Evolutionary conservation across 2,329 filamentous ascomycete species (phyloP).

Genomic region (Pyricularia sp.): DNA sequence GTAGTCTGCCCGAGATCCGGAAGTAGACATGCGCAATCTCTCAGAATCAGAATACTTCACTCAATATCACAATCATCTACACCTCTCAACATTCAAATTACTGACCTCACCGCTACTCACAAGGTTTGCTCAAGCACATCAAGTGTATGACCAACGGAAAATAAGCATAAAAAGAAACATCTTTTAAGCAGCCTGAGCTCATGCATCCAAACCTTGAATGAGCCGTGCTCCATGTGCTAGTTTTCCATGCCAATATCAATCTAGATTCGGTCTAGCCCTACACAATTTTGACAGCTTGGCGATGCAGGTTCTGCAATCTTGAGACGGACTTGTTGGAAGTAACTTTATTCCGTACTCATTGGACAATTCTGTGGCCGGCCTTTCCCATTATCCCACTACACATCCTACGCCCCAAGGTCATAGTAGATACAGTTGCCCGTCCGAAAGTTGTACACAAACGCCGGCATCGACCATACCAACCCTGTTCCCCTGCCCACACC

Average conservation of each 20-base stretch:
- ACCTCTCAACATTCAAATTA: background rate
- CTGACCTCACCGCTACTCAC: background rate
- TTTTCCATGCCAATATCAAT: no score
- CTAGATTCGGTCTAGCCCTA: background rate
- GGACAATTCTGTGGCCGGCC: background rate
- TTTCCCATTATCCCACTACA: background rate
- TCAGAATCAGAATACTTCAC: background rate
- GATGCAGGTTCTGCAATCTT: background rate
- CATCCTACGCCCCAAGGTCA: constrained; percentile 48
- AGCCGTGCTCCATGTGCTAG: no score
- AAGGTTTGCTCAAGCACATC: background rate
- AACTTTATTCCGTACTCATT: background rate
- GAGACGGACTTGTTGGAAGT: background rate
- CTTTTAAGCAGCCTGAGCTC: no score
- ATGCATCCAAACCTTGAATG: no score
- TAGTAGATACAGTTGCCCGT: constrained; percentile 81
- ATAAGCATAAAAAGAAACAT: no score
- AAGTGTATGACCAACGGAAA: no score
- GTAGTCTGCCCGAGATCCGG: background rate
- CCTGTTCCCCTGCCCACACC: constrained; percentile 23
- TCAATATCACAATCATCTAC: background rate
- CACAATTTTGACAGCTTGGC: background rate
- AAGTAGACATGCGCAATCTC: background rate
- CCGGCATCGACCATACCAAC: constrained; percentile 45
- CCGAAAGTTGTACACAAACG: constrained; percentile 87